A percentile compares a stretch with the other conserved stretches of the same genome.
phyloP scores from a whole-genome alignment of 176 grass and related monocot genomes.

The Puya raimondii region DNA sequence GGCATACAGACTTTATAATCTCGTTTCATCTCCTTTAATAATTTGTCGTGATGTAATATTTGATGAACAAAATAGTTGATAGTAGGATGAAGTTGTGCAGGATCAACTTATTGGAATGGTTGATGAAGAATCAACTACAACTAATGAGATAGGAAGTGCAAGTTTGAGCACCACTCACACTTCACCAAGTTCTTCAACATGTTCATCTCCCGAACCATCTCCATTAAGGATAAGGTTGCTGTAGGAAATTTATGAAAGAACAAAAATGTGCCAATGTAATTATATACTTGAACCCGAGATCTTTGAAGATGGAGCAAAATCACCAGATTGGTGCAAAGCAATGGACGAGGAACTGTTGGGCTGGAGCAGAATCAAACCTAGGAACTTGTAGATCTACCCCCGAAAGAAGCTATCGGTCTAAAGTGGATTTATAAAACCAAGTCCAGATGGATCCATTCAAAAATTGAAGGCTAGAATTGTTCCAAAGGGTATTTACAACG shows the following conservation, averaged over 20 bases:
- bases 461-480: background rate
- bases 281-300: background rate
- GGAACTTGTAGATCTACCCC: background rate
- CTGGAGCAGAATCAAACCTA: background rate
- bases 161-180: no score
- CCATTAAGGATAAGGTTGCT: background rate
- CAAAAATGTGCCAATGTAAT: background rate
- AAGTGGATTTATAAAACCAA: constrained; percentile 1
- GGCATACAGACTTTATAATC: no score
- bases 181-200: background rate
- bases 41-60: no score
- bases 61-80: background rate
- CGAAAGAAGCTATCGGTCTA: background rate
- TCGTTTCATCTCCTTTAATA: no score
- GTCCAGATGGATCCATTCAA: background rate
- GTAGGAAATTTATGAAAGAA: background rate
- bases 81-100: background rate
- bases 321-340: background rate
- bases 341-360: background rate
- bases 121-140: no score
- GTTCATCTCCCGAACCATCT: background rate
- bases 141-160: no score
- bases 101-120: background rate
- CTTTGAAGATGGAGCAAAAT: background rate
- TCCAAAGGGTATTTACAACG: no score